A percentile compares a stretch with the other conserved stretches of the same genome.
Evolutionary conservation across 305 asterid genomes (phyloP).

Genomic region (Fraxinus latifolia): DNA sequence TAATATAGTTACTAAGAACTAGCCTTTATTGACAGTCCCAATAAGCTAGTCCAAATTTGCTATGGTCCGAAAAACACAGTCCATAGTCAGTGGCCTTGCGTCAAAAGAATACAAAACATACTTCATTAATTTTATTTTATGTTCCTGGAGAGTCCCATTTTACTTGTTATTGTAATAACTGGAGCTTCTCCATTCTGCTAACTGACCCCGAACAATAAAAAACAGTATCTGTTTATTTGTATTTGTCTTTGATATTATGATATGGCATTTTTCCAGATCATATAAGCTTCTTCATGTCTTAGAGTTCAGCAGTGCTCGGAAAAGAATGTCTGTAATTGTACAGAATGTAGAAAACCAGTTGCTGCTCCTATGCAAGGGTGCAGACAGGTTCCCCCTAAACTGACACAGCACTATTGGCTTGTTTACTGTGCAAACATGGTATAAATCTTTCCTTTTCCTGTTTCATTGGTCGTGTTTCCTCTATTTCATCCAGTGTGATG

Average conservation of each 20-base stretch:
- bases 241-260: neutral
- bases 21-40: neutral
- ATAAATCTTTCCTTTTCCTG: constrained; percentile 15
- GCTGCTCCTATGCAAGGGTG: constrained; percentile 89
- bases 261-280: constrained; percentile 48
- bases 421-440: constrained; percentile 8
- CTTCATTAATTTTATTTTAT: neutral
- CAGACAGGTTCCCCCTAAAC: constrained; percentile 65
- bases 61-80: neutral
- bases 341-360: constrained; percentile 63
- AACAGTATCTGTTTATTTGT: neutral
- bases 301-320: constrained; percentile 94
- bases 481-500: constrained; percentile 62
- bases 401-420: constrained; percentile 19
- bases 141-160: neutral
- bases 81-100: neutral
- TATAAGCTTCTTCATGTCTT: constrained; percentile 74
- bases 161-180: neutral
- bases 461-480: constrained; percentile 15
- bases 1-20: neutral
- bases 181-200: neutral
- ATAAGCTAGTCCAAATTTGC: neutral
- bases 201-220: neutral
- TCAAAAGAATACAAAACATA: neutral
- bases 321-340: constrained; percentile 91